Evolutionary conservation across 345 rosid genomes (phyloP), one percentile per base, ranked within the genome.

Genomic region (Sisymbrium irio): DNA sequence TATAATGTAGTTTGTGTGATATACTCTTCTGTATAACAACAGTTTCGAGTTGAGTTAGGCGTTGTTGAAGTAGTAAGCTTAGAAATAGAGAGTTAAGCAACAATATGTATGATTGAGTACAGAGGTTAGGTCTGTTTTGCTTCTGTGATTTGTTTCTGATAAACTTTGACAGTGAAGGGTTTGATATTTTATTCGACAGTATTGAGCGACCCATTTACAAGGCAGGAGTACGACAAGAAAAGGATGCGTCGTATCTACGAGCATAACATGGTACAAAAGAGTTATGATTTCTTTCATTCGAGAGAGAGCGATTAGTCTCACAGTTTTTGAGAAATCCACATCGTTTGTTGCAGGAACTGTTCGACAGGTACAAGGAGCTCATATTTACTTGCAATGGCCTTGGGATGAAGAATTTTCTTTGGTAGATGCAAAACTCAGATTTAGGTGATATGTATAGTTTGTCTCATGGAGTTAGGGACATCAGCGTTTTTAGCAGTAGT

Each of bases 321-420:
- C 44, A 22, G 22, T 55, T 32, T 17, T 67, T 67, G 67, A 58
- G 67, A 32, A 20, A 2, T 7, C 62, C 47, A 42, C 13, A 67
- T 5, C 7, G 7, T 67, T 8, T 69, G 62, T 72, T 85, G 84
- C 88, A 94, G 98, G 97, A 91, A 35, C 88, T 89, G 49, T 90
- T 94, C 11, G 80, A 86, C 72, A 86, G 83, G 6, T 87, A 94
- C 88, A 88, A 91, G 78, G 96, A 97, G 63, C 95, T 94, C 20
- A 89, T 94, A 83, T 71, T 94, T 54, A 94, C 97, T 78, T 91
- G 98, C 80, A 94, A 87, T 54, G 98, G 98, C 71, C 89, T 91
- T 53, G 98, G 97, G 67, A 85, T 91, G 83, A 84, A 63, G 81
- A 86, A 87, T 27, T 89, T 90, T 15, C 88, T 89, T 46, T 84